Evolutionary conservation across 2,329 filamentous ascomycete genomes (phyloP), one percentile per base, ranked within the genome.

Genomic region (Alternaria triticimaculans): DNA sequence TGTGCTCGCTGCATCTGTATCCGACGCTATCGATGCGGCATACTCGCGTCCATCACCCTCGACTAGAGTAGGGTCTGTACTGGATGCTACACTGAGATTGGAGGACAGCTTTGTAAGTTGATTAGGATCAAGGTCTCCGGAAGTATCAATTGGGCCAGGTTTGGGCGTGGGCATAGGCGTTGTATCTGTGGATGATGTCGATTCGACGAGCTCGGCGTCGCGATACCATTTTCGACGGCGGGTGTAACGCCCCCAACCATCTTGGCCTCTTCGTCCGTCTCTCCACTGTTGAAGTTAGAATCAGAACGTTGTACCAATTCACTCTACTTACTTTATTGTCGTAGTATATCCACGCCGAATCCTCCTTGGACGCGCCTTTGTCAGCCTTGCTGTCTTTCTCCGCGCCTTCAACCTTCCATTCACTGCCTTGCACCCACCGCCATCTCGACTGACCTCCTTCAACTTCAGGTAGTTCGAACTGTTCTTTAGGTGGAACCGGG

Each of bases 201-300:
- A 82, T 76, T 99, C 96, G 33, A 97, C 93, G 4, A 99, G 87
- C 82, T 99, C 96, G 10, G 96, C 96, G 76, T 98, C 96, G 43
- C 96, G 92, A 76, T 93, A 96, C 96, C 96, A 99, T 81, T 98
- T 97, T 66, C 96, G 85, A 21, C 96, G 89, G 14, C 96, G 88
- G 0, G 96, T 99, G 86, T 97, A 99, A 60, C 93, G 89, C 44
- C 92, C 92, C 96, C 96, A 99, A 57, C 94, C 93, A 73, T 99
- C 96, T 77, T 88, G 86, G 4, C 92, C 93, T 63, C 93, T 88
- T 15, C 92, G 90, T 18, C 94, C 94, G 71, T 93, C 91, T 78
- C 94, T 90, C 96, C 96, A 99, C 91, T 96, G 23, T 21, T 6
- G 7, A 15, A 15, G 28, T 76, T 50, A 78, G 69, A 57, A 25